Conservation (phyloP, 2,329 filamentous ascomycete genomes). For the Neophaeococcomyces aloes region DNA sequence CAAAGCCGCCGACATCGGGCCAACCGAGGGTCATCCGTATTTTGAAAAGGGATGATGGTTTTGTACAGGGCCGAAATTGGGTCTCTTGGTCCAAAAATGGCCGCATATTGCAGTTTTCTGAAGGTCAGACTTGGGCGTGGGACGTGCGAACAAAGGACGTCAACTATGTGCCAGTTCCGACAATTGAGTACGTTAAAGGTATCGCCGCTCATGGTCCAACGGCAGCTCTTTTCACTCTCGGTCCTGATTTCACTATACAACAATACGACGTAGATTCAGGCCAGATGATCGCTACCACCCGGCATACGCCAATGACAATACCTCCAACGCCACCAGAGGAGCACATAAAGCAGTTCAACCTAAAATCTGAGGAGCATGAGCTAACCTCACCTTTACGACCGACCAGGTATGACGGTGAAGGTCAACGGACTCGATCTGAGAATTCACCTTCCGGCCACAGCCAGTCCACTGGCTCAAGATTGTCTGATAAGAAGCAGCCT, state of each 20-base stretch:
- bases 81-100: constrained; percentile 98
- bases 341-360: constrained; percentile 39
- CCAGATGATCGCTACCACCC: constrained; percentile 74
- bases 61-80: constrained; percentile 73
- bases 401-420: constrained; percentile 60
- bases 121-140: constrained; percentile 89
- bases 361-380: constrained; percentile 59
- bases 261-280: constrained; percentile 89
- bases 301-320: constrained; percentile 71
- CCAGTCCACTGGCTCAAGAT: constrained; percentile 52
- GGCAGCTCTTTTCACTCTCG: constrained; percentile 84
- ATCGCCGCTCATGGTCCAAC: constrained; percentile 82
- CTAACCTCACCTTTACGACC: constrained; percentile 61
- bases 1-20: constrained; percentile 63
- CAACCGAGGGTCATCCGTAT: constrained; percentile 81
- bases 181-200: constrained; percentile 67
- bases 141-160: constrained; percentile 98
- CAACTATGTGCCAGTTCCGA: constrained; percentile 78
- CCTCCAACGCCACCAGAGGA: constrained; percentile 69
- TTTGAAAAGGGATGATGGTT: constrained; percentile 63
- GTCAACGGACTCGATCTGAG: constrained; percentile 53
- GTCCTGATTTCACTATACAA: constrained; percentile 77
- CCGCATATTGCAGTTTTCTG: constrained; percentile 81
- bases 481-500: constrained; percentile 39
- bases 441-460: constrained; percentile 56